phyloP scores from a whole-genome alignment of 148 eudicot species.

The Persicaria maculosa region DNA sequence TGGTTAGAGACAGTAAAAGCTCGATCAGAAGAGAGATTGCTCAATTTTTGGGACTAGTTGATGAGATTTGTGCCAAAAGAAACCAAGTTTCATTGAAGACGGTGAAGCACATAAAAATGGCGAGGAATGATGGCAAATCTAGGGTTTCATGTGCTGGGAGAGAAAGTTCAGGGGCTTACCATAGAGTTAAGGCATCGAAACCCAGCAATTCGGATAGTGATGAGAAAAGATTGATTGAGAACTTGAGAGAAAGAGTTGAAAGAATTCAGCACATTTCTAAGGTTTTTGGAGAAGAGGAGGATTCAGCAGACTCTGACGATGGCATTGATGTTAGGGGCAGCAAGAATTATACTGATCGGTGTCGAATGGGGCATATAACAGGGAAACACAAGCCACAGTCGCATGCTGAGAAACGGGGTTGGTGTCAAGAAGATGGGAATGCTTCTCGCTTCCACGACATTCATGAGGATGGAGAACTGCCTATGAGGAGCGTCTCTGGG shows the following conservation, averaged over 20 bases:
- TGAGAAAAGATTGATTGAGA: constrained; percentile 31
- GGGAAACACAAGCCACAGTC: constrained; percentile 21
- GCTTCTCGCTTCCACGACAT: constrained; percentile 28
- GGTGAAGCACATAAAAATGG: constrained; percentile 33
- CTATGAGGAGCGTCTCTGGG: constrained; percentile 18
- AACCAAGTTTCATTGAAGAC: constrained; percentile 25
- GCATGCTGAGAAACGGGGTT: constrained; percentile 46
- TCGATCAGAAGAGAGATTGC: constrained; percentile 51
- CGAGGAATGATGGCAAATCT: constrained; percentile 28
- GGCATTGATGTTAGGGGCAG: constrained; percentile 19
- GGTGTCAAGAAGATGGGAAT: constrained; percentile 57
- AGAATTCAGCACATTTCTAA: constrained; percentile 30
- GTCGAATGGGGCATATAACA: constrained; percentile 21
- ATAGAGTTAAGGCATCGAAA: constrained; percentile 17
- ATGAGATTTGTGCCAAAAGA: constrained; percentile 39
- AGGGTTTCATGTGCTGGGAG: constrained; percentile 15
- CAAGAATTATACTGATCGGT: constrained; percentile 15
- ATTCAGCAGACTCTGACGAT: constrained; percentile 27
- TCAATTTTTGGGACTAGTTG: constrained; percentile 49
- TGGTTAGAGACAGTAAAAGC: constrained; percentile 75
- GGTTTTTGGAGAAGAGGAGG: constrained; percentile 36
- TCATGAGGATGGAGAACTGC: constrained; percentile 29
- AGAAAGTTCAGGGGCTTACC: constrained; percentile 5
- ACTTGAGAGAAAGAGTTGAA: constrained; percentile 40
- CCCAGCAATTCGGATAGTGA: constrained; percentile 11